phyloP scores from a whole-genome alignment of 176 grass and related monocot genomes.

The Oryza meridionalis region DNA sequence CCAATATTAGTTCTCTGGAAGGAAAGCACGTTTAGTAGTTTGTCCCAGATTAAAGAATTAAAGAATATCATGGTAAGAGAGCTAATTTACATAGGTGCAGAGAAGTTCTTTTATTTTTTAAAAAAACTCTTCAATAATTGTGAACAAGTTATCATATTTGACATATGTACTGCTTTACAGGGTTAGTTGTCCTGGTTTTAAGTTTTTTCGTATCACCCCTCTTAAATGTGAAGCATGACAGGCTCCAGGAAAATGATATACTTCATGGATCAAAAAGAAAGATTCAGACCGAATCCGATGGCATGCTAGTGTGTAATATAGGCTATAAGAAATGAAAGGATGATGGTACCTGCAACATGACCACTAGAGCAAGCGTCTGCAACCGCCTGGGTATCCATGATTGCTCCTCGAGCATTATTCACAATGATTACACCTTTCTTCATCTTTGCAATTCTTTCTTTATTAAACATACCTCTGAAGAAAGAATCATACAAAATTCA shows the following conservation, averaged over 20 bases:
- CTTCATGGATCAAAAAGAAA: constrained; percentile 1
- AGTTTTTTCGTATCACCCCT: not conserved
- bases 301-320: not conserved
- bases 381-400: constrained; percentile 93
- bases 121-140: not conserved
- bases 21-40: not conserved
- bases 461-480: constrained; percentile 89
- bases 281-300: not conserved
- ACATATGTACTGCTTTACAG: not conserved
- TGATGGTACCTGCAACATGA: constrained; percentile 66
- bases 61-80: not conserved
- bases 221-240: not conserved
- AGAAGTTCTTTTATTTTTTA: not conserved
- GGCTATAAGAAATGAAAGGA: constrained; percentile 1
- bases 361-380: constrained; percentile 82
- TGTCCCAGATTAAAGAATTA: not conserved
- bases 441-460: constrained; percentile 90
- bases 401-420: constrained; percentile 89
- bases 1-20: not conserved
- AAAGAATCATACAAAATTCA: constrained; percentile 28
- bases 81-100: not conserved
- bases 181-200: not conserved
- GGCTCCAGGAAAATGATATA: not conserved
- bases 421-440: constrained; percentile 92
- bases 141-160: not conserved